Evolutionary conservation across 2,329 filamentous ascomycete genomes (phyloP), one percentile per base, ranked within the genome.

Genomic region (Colletotrichum viniferum): DNA sequence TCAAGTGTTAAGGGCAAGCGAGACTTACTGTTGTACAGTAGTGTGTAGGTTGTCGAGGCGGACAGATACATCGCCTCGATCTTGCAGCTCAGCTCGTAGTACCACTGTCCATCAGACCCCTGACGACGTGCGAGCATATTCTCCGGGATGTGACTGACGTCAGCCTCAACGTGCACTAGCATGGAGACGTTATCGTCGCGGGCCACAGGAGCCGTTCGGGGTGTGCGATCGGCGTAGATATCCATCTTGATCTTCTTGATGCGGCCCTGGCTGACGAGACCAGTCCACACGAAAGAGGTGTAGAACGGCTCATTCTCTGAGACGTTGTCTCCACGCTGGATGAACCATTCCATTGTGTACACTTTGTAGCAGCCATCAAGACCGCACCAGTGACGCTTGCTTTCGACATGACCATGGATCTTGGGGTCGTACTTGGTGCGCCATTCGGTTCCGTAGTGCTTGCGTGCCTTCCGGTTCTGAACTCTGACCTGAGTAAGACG

Each of bases 391-490:
- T 81, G 79, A 43, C 80, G 80, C 77, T 82, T 83, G 43, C 79
- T 67, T 32, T 80, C 78, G 26, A 86, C 77, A n/a, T 82, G 82
- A 61, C 69, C 86, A 82, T 96, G 94, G 81, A 92, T 93, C 62
- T 90, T 88, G 80, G 94, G 92, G 78, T 96, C 94, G 82, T 94
- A 96, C 0, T 94, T 93, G 0, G 94, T 96, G 0, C 94, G 94
- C 83, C 96, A 96, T 30, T 92, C 94, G 5, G 94, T 96, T 26
- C 94, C 94, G 81, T 96, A 96, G 81, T 94, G 92, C 90, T 93
- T 94, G 77, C 94, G 89, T 56, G 93, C 92, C 82, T 94, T 92
- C 58, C 94, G 88, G 43, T 85, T 85, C 75, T 82, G 81, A 34
- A 88, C 81, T 64, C 81, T 82, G 64, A 88, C 84, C 66, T 81